Base-by-base conservation (phyloP, 2,329 filamentous ascomycete species). In the Sphaerulina populicola region DNA sequence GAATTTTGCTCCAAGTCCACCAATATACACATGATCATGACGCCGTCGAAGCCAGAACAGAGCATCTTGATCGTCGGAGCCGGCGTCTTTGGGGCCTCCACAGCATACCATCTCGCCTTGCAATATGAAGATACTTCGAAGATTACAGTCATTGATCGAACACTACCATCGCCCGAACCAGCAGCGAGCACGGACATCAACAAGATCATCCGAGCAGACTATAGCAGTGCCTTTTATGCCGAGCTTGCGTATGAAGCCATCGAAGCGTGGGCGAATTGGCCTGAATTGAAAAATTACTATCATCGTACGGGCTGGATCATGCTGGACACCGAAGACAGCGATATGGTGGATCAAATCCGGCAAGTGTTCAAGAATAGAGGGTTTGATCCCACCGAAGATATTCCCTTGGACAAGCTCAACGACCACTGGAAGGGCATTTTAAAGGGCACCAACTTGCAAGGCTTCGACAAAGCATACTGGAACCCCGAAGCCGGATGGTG, bases 181-280 rank as follows among this genome's bases (percentile, higher is more conserved):
- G 82, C 81, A 30, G 83, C 83, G 0, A 86, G 83, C 0, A 83
- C 80, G 71, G 83, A 87, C 68, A 81, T 82, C 75, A 86, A 85
- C 71, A 86, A 86, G 67, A 81, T 85, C 31, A 74, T 86, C 14
- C 80, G 83, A 50, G 80, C 82, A 42, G 83, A 86, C 65, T 86
- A 86, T 67, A 52, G 57, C 31, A 56, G 51, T 37, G 52, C 54
- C 4, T 59, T 66, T 43, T 66, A 66, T 51, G 54, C 57, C 15
- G 52, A 60, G 23, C 59, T 66, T 1, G 68, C 68, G 4, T 66
- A 67, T 15, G 67, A 71, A 56, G 69, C 69, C 0, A 65, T 71
- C 8, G 57, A 68, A 35, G 67, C 66, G 10, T 72, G 68, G 69
- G 53, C 58, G n/a, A 57, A 48, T n/a, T 62, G 56, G 57, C 56